Base-by-base conservation (phyloP, 2,329 filamentous ascomycete species). In the Mollisiaceae sp. region DNA sequence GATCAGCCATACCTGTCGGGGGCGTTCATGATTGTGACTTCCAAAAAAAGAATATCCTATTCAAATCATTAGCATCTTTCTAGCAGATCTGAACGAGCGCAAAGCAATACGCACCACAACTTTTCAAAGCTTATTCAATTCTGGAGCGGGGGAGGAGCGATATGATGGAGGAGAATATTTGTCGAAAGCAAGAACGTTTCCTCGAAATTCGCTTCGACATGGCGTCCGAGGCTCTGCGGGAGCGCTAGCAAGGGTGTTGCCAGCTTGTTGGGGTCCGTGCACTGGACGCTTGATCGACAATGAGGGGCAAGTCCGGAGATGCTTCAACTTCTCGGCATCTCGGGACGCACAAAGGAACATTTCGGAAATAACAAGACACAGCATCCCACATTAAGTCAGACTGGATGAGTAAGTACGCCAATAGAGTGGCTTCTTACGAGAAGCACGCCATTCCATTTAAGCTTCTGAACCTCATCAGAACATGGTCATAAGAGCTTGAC, bases 1-100 rank as follows among this genome's bases (percentile, higher is more conserved):
- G 4, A 35, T 22, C 60, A 39, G 11, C 76, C 79, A 77, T 78
- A 86, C 83, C 82, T 79, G 69, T 83, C 82, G 71, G 82, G 82
- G 20, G 82, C 82, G 76, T 86, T 86, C 84, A 86, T 86, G 3
- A 43, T 60, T 71, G 72, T 66, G 27, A 61, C 27, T 62, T 52
- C 20, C 61, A 32, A 61, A 35, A 35, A 47, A n/a, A 14, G 18
- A 22, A 6, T 52, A 60, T 45, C n/a, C 27, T 43, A 58, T 35
- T 39, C 22, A 22, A 3, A 41, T 38, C 12, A 45, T 38, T 36
- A 47, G 52, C 12, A n/a, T 8, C 0, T 9, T 22, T 27, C 35
- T 22, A 9, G 32, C 32, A 24, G 35, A 36, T 27, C n/a, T 11
- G 11, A 32, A 58, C 35, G 14, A 20, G 57, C 12, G 20, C 20